Base-by-base conservation (phyloP, 192 early-diverging fungal species). In the Umbelopsis sp. region DNA sequence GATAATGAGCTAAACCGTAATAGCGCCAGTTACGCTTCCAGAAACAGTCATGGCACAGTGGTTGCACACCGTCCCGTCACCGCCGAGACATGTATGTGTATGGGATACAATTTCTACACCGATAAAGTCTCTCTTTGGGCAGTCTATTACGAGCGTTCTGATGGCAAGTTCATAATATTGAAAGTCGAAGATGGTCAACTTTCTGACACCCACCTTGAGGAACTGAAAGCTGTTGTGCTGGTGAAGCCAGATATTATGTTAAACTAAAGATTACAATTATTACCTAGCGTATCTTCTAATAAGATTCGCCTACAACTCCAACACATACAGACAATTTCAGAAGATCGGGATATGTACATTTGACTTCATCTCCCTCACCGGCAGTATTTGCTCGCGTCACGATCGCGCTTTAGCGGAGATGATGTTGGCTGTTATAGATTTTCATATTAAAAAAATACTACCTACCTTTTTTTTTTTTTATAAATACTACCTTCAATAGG, bases 1-100 rank as follows among this genome's bases (percentile, higher is more conserved):
- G 55, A 61, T 30, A 61, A 61, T 61, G 25, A 61, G 27, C 13
- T 61, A 61, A 61, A 37, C 30, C 9, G 30, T 18, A 13, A 35
- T 18, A 30, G 55, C 5, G 55, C 25, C 0, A 35, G 27, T 4
- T 61, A 61, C 16, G 55, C 55, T 61, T 61, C 55, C 27, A 61
- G 55, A 61, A 61, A 61, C 13, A 61, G 55, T 35, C 12, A 37
- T n/a, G 55, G 55, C 30, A 33, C 55, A n/a, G 13, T 61, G 0
- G 5, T n/a, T n/a, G 33, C 35, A 15, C 55, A 61, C 5, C 30
- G 27, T 61, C 55, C 55, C 33, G 55, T 61, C 27, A 18, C 55
- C 7, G 55, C 55, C 3, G 55, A 61, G 55, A 61, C 55, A 61
- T 61, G 55, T 18, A 61, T 61, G 55, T 5, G 0, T 25, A 61